Base-by-base conservation (phyloP, 2,329 filamentous ascomycete species). In the Tolypocladium pustulatum region DNA sequence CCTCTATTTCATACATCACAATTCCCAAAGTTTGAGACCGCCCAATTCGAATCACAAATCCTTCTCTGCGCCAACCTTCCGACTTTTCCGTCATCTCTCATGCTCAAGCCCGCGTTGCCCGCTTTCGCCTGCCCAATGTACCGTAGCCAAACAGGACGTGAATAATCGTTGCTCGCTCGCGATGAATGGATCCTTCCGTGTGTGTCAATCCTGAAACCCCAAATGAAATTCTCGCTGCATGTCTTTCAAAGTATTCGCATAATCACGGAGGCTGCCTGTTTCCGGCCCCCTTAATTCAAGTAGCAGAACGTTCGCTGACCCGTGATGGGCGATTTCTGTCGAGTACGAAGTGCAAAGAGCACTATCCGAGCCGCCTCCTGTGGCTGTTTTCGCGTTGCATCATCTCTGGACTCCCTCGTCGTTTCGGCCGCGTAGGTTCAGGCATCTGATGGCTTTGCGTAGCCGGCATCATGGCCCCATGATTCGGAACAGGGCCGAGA, bases 341-440 rank as follows among this genome's bases (percentile, higher is more conserved):
- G 55, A 32, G 5, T 22, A 34, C 20, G 20, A n/a, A 36, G 20
- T 34, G 49, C 49, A 2, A n/a, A 22, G 30, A 4, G 30, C 30
- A 40, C 64, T 65, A 71, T 61, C 61, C 66, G 59, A 72, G 62
- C 43, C 72, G 70, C 57, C 74, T 66, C 60, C 80, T 70, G 25
- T 79, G 74, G 61, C 68, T 79, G 55, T 74, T 68, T 58, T 84
- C 80, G 53, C 76, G 72, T 12, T 71, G 69, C 46, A 72, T 68
- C 55, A 71, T 68, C 20, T 81, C 79, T 3, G 72, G 71, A 58
- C 82, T 85, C 36, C 78, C 77, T 62, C 79, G 74, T 61, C 82
- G 74, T 68, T 86, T 86, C 2, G 73, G 71, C 6, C 76, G 73
- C 4, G 66, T 66, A n/a, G 72, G 66, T 53, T 80, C 77, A 54